Conservation (phyloP, 2,329 filamentous ascomycete species). For the Cladosporium oxysporum region DNA sequence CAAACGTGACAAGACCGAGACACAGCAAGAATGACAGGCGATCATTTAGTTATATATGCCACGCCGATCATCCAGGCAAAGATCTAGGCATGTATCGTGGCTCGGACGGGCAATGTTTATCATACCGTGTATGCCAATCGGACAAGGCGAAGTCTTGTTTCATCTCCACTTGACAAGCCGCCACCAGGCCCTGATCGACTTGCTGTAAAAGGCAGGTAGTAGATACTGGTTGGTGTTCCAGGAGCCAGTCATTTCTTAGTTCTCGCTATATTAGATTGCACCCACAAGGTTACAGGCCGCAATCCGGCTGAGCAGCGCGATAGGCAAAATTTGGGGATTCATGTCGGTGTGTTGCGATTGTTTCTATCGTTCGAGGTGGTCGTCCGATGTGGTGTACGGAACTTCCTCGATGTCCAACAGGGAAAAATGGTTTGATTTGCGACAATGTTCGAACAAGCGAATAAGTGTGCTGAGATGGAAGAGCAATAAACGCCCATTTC, state of each 20-base stretch:
- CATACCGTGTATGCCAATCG: not conserved
- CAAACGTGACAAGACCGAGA: too few species aligned
- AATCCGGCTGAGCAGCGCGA: not conserved
- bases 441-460: not conserved
- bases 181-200: conserved; percentile 5
- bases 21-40: not conserved
- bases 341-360: not conserved
- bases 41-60: not conserved
- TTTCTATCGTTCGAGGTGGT: not conserved
- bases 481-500: not conserved
- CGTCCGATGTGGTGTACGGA: not conserved
- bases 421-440: not conserved
- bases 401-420: not conserved
- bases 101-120: not conserved
- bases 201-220: conserved; percentile 12
- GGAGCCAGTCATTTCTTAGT: not conserved
- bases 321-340: not conserved
- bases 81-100: not conserved
- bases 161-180: conserved; percentile 11
- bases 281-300: not conserved
- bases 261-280: not conserved
- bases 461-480: not conserved
- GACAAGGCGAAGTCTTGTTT: not conserved
- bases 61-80: not conserved
- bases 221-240: not conserved